Percentiles rank a stretch among this genome's conserved stretches.
phyloP scores from a whole-genome alignment of 2,329 filamentous ascomycete genomes.

The Hymenoscyphus repandus region DNA sequence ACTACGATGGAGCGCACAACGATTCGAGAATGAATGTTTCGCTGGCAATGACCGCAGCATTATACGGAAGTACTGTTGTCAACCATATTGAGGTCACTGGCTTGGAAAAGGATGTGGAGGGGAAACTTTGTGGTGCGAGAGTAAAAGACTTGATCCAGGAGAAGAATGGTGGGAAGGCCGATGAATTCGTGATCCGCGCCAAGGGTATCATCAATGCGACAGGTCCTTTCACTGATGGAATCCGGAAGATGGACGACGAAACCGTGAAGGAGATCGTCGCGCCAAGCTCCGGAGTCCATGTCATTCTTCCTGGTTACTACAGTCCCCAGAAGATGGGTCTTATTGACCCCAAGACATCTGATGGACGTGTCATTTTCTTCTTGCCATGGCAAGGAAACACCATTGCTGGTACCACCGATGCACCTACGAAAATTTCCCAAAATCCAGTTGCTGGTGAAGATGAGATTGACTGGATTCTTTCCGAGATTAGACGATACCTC shows the following conservation, averaged over 20 bases:
- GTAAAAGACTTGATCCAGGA: slow-evolving; percentile 67
- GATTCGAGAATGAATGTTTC: slow-evolving; percentile 91
- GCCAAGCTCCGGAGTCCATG: slow-evolving; percentile 78
- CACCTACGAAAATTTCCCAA: slow-evolving; percentile 63
- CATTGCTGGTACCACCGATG: slow-evolving; percentile 83
- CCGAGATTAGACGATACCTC: slow-evolving; percentile 76
- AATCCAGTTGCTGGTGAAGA: slow-evolving; percentile 76
- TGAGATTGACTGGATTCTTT: slow-evolving; percentile 83
- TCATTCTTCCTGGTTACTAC: slow-evolving; percentile 83
- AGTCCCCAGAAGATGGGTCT: slow-evolving; percentile 81
- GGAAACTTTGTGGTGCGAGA: slow-evolving; percentile 67
- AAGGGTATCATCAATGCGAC: slow-evolving; percentile 86
- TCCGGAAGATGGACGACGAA: slow-evolving; percentile 78
- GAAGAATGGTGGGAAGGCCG: slow-evolving; percentile 53
- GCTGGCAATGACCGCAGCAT: slow-evolving; percentile 79
- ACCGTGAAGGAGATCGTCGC: slow-evolving; percentile 72
- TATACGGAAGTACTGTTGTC: slow-evolving; percentile 77
- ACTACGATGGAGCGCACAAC: slow-evolving; percentile 90
- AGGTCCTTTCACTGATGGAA: slow-evolving; percentile 80
- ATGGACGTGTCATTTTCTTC: slow-evolving; percentile 89
- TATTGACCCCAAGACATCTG: slow-evolving; percentile 80
- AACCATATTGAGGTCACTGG: slow-evolving; percentile 79
- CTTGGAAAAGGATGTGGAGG: slow-evolving; percentile 68
- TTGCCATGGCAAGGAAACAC: slow-evolving; percentile 91
- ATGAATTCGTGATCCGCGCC: slow-evolving; percentile 67